Conservation (phyloP, 2,329 filamentous ascomycete species). For the Phoma herbarum region DNA sequence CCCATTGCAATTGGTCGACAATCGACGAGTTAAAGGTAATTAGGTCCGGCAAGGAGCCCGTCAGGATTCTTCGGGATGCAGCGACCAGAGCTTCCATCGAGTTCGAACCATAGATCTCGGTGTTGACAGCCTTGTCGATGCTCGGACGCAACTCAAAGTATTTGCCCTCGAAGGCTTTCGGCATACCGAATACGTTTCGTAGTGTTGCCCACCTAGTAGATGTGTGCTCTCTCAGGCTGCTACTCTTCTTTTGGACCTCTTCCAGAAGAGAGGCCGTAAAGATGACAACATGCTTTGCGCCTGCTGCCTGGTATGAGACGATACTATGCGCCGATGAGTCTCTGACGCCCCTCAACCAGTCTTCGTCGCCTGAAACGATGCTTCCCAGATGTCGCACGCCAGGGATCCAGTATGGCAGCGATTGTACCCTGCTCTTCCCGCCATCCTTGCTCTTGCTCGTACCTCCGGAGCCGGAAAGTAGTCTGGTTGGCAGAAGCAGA, state of each 20-base stretch:
- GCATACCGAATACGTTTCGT: conserved; percentile 43
- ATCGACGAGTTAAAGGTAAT: conserved; percentile 67
- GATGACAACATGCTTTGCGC: conserved; percentile 61
- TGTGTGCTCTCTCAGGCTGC: conserved; percentile 32
- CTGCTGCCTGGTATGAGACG: conserved; percentile 60
- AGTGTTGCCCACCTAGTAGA: conserved; percentile 33
- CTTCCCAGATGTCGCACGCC: conserved; percentile 65
- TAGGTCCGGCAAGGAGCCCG: conserved; percentile 61
- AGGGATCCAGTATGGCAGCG: conserved; percentile 68
- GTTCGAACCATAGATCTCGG: conserved; percentile 59
- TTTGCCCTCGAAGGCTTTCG: conserved; percentile 28
- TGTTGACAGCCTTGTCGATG: conserved; percentile 42
- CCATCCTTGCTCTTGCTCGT: conserved; percentile 33
- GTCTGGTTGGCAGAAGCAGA: conserved; percentile 41
- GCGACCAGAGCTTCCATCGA: conserved; percentile 54
- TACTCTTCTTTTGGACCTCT: conserved; percentile 36
- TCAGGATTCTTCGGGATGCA: conserved; percentile 42
- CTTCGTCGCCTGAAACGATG: conserved; percentile 55
- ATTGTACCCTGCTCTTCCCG: conserved; percentile 54
- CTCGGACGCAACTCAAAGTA: conserved; percentile 44
- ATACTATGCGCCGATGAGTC: conserved; percentile 53
- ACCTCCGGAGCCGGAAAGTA: conserved; percentile 36
- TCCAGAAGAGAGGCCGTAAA: conserved; percentile 58
- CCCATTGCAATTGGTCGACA: conserved; percentile 71
- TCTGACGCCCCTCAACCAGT: conserved; percentile 55